Evolutionary conservation across 2,329 filamentous ascomycete genomes (phyloP).

Genomic region (Rhinocladiella similis): DNA sequence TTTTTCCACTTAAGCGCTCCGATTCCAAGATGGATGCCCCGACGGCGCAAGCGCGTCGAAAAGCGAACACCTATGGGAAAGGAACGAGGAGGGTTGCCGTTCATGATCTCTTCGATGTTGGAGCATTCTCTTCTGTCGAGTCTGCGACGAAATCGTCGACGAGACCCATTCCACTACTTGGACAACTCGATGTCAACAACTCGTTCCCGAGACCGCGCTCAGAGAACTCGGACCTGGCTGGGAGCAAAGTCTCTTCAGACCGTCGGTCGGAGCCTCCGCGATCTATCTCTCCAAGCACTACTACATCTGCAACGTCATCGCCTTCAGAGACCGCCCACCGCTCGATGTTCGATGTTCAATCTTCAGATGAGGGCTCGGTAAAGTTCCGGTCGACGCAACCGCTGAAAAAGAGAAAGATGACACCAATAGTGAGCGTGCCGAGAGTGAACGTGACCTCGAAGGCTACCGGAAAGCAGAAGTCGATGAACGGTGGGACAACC

Average conservation of each 20-base stretch:
- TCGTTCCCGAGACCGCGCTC: neutral
- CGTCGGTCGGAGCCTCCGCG: neutral
- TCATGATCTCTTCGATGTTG: constrained; percentile 24
- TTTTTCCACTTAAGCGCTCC: neutral
- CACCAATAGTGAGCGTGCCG: neutral
- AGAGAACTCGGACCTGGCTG: neutral
- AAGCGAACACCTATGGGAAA: constrained; percentile 42
- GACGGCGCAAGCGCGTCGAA: constrained; percentile 28
- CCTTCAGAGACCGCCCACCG: neutral
- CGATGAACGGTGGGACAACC: neutral
- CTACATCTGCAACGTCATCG: neutral
- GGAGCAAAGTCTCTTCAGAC: neutral
- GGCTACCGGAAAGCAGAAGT: neutral
- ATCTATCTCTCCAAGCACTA: neutral
- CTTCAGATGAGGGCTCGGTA: constrained; percentile 26
- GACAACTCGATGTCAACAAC: neutral
- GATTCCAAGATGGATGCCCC: constrained; percentile 20
- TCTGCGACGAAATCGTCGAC: neutral
- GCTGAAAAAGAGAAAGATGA: constrained; percentile 23
- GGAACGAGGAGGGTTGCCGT: constrained; percentile 17
- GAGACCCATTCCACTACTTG: neutral
- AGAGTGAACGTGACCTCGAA: neutral
- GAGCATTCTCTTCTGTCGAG: neutral
- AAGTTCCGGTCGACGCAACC: constrained; percentile 2
- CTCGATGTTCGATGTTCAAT: constrained; percentile 29